Conservation (phyloP, 2,329 filamentous ascomycete species). For the Sporothrix mexicana region DNA sequence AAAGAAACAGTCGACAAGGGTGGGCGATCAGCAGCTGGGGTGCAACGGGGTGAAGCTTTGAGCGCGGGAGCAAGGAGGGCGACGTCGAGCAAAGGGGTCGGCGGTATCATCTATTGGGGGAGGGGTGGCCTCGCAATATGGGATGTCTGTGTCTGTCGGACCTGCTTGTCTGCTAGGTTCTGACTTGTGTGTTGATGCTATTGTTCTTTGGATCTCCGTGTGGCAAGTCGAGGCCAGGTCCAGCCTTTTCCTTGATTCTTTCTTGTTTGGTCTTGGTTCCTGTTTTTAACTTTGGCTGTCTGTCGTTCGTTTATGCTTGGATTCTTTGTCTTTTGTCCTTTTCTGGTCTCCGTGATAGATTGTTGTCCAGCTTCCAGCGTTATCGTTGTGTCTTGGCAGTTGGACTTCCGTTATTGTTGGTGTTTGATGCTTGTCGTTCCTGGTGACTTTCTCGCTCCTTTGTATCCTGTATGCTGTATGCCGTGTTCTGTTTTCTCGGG, state of each 20-base stretch:
- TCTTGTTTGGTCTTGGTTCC: neutral
- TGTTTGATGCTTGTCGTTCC: neutral
- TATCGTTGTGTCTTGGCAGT: constrained; percentile 3
- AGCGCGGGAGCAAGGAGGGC: constrained; percentile 30
- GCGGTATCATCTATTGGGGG: constrained; percentile 45
- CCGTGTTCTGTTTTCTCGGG: neutral
- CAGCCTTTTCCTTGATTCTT: constrained; percentile 10
- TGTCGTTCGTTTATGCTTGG: neutral
- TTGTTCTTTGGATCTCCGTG: constrained; percentile 15
- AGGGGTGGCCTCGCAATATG: constrained; percentile 24
- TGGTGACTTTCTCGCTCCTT: neutral
- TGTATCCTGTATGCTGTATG: no score
- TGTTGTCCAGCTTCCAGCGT: neutral
- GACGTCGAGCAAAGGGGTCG: constrained; percentile 39
- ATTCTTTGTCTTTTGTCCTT: neutral
- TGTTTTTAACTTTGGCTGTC: neutral
- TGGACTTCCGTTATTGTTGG: neutral
- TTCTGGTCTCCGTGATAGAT: constrained; percentile 21
- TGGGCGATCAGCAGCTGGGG: constrained; percentile 32
- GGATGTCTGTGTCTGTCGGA: constrained; percentile 32
- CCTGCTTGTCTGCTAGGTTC: neutral
- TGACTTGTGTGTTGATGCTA: neutral
- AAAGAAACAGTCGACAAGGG: constrained; percentile 28
- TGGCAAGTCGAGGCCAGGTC: neutral
- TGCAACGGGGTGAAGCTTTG: constrained; percentile 35